Conservation (phyloP, 352 stramenopile species). For the Phytophthora hybrid region DNA sequence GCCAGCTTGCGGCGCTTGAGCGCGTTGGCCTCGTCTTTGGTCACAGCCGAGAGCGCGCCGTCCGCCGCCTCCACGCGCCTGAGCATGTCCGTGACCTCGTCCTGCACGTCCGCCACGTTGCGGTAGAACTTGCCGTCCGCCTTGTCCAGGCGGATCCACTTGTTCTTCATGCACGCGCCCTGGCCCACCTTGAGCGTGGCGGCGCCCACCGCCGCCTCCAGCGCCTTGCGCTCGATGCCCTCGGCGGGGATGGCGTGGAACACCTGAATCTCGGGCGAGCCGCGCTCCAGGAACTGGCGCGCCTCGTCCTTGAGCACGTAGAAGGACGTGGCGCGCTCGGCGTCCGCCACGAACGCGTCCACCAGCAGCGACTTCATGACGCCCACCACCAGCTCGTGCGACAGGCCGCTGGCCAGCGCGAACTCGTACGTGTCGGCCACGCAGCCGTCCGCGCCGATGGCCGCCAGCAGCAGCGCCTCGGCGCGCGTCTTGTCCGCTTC, state of each 20-base stretch:
- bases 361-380: slow-evolving; percentile 96
- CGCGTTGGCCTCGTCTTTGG: slow-evolving; percentile 78
- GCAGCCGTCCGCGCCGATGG: slow-evolving; percentile 48
- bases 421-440: slow-evolving; percentile 90
- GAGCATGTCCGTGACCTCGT: slow-evolving; percentile 89
- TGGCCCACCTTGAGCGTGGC: slow-evolving; percentile 95
- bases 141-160: slow-evolving; percentile 97
- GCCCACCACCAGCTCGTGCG: slow-evolving; percentile 95
- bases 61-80: slow-evolving; percentile 73
- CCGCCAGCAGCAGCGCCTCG: slow-evolving; percentile 74
- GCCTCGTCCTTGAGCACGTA: slow-evolving; percentile 95
- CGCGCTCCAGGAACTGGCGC: slow-evolving; percentile 69
- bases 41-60: slow-evolving; percentile 71
- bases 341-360: slow-evolving; percentile 92
- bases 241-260: slow-evolving; percentile 83
- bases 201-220: slow-evolving; percentile 88
- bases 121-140: slow-evolving; percentile 88
- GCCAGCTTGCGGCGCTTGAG: slow-evolving; percentile 88
- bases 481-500: slow-evolving; percentile 80
- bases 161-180: slow-evolving; percentile 98
- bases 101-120: slow-evolving; percentile 67
- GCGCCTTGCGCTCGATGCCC: slow-evolving; percentile 72
- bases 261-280: slow-evolving; percentile 86
- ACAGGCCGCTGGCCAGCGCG: slow-evolving; percentile 71
- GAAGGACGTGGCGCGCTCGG: slow-evolving; percentile 88